A percentile compares a stretch with the other conserved stretches of the same genome.
Evolutionary conservation across 1,284 basidiomycete genomes (phyloP).

Genomic region (Boletellus sp.): DNA sequence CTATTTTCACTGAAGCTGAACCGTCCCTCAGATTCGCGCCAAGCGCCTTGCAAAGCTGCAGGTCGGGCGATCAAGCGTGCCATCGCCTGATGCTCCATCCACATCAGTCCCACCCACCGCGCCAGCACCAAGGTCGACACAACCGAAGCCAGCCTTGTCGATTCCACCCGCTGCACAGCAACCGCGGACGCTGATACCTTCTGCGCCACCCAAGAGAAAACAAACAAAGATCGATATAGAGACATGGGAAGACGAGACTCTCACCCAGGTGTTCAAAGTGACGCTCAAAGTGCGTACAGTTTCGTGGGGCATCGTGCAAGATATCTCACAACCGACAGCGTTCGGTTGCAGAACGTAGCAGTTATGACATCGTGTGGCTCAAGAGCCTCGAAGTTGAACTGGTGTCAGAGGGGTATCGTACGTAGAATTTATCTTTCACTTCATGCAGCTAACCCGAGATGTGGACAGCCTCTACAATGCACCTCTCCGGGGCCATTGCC

Average conservation of each 20-base stretch:
- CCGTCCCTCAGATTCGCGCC: slow-evolving; percentile 67
- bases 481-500: slow-evolving; percentile 54
- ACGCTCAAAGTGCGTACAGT: slow-evolving; percentile 67
- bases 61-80: slow-evolving; percentile 35
- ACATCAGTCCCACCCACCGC: slow-evolving; percentile 18
- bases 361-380: slow-evolving; percentile 80
- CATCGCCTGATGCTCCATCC: slow-evolving; percentile 28
- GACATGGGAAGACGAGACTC: slow-evolving; percentile 72
- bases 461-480: slow-evolving; percentile 30
- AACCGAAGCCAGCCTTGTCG: slow-evolving; percentile 34
- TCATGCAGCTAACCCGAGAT: slow-evolving; percentile 2
- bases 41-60: slow-evolving; percentile 83
- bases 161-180: slow-evolving; percentile 19
- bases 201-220: slow-evolving; percentile 47
- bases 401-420: slow-evolving; percentile 59
- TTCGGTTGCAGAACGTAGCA: slow-evolving; percentile 64
- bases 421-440: slow-evolving; percentile 24
- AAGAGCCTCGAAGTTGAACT: slow-evolving; percentile 76
- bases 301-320: neutral
- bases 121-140: slow-evolving; percentile 25
- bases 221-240: slow-evolving; percentile 50
- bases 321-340: slow-evolving; percentile 42
- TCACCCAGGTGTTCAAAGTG: slow-evolving; percentile 69
- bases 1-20: neutral
- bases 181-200: slow-evolving; percentile 24